phyloP scores from a whole-genome alignment of 345 rosid species.

The Raphanus sativus region DNA sequence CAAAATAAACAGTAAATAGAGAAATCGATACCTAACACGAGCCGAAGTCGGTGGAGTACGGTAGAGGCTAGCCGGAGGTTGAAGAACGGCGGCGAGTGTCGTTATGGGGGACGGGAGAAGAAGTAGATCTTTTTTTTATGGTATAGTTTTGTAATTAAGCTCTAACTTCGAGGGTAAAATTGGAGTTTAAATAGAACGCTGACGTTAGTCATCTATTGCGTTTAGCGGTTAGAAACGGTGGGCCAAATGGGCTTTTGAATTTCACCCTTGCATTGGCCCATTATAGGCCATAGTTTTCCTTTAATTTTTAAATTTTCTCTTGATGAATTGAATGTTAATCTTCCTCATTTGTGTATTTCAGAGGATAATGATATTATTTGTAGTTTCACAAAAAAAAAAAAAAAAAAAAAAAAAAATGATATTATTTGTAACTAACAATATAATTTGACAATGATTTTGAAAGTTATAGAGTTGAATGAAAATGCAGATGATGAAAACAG shows the following conservation, averaged over 20 bases:
- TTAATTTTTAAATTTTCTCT: no score
- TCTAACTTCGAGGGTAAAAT: background rate
- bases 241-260: background rate
- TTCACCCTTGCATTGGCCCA: background rate
- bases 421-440: background rate
- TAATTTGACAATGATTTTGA: background rate
- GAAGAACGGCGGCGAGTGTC: background rate
- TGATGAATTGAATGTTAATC: background rate
- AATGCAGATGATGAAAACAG: conserved; percentile 9
- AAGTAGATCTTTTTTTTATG: background rate
- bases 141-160: background rate
- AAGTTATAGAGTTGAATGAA: conserved; percentile 1
- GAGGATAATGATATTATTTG: background rate
- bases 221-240: background rate
- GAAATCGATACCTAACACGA: background rate
- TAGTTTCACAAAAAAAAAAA: no score
- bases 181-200: background rate
- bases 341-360: background rate
- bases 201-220: background rate
- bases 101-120: background rate
- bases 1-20: background rate
- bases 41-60: background rate
- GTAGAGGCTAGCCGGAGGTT: background rate
- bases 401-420: no score
- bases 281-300: conserved; percentile 49